Conservation (phyloP, 768 basidiomycete genomes). For the Clathrus columnatus region DNA sequence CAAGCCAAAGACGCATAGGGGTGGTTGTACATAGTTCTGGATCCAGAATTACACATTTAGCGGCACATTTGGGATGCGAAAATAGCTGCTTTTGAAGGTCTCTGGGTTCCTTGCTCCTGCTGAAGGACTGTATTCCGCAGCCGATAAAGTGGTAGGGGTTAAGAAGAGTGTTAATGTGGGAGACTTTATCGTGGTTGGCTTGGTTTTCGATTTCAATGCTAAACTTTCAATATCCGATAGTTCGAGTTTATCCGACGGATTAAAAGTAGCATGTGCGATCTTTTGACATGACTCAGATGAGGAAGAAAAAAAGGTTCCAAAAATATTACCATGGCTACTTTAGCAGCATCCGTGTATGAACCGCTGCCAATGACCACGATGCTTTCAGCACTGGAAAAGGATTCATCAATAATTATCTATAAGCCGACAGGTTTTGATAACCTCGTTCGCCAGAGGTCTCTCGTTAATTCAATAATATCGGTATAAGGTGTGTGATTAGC, state of each 20-base stretch:
- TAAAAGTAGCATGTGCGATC: slow-evolving; percentile 1
- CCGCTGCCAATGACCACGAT: slow-evolving; percentile 5
- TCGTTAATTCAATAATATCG: slow-evolving; percentile 1
- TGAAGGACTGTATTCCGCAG: not conserved
- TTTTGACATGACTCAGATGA: not conserved
- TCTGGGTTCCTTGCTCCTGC: not conserved
- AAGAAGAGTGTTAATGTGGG: not conserved
- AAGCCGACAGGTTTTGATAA: not conserved
- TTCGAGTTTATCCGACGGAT: not conserved
- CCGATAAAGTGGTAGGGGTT: slow-evolving; percentile 2
- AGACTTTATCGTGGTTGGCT: not conserved
- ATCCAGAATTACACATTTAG: slow-evolving; percentile 4
- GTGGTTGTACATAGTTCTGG: slow-evolving; percentile 1
- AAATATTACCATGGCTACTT: slow-evolving; percentile 1
- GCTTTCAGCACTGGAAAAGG: not conserved
- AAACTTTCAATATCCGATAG: not conserved
- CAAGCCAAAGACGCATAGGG: slow-evolving; percentile 5
- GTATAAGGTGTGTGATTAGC: not conserved
- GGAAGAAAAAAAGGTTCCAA: not conserved
- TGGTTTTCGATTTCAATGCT: not conserved
- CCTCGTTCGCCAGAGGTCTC: not conserved
- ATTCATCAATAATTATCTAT: not conserved
- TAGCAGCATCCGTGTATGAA: slow-evolving; percentile 3
- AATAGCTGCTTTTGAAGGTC: not conserved
- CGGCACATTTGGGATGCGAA: not conserved